Conservation (phyloP, 2,329 filamentous ascomycete species). For the Colletotrichum salicis region DNA sequence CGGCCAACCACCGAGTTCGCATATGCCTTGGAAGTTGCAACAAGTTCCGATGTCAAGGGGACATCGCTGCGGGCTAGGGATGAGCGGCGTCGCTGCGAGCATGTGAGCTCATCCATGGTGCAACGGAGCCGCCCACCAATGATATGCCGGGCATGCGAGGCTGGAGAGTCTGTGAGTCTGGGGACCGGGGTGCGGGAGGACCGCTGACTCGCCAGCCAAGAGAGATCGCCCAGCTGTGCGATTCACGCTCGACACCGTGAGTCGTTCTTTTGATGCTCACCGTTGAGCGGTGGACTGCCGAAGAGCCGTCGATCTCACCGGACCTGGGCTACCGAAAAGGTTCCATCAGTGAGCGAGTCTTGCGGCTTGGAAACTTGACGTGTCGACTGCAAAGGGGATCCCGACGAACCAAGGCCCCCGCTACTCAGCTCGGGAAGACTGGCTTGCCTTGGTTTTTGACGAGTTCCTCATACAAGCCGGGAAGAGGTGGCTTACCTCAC, state of each 20-base stretch:
- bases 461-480: neutral
- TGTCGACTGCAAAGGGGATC: constrained; percentile 17
- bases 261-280: constrained; percentile 17
- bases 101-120: constrained; percentile 30
- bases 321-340: constrained; percentile 7
- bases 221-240: constrained; percentile 27
- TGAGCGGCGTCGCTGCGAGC: constrained; percentile 26
- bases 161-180: constrained; percentile 19
- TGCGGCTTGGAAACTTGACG: neutral
- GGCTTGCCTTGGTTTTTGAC: neutral
- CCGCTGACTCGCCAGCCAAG: constrained; percentile 34
- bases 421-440: neutral
- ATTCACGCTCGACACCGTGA: constrained; percentile 29
- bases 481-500: neutral
- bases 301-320: constrained; percentile 26
- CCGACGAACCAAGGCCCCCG: neutral
- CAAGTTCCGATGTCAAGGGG: constrained; percentile 15
- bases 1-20: constrained; percentile 8
- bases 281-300: constrained; percentile 28
- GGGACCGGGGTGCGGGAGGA: constrained; percentile 9
- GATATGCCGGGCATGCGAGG: constrained; percentile 23
- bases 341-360: constrained; percentile 1
- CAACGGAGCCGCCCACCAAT: constrained; percentile 18
- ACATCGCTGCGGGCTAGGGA: neutral
- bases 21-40: neutral